A percentile compares a stretch with the other conserved stretches of the same genome.
phyloP scores from a whole-genome alignment of 139 green algal genomes.

The Pseudopediastrum boryanum region DNA sequence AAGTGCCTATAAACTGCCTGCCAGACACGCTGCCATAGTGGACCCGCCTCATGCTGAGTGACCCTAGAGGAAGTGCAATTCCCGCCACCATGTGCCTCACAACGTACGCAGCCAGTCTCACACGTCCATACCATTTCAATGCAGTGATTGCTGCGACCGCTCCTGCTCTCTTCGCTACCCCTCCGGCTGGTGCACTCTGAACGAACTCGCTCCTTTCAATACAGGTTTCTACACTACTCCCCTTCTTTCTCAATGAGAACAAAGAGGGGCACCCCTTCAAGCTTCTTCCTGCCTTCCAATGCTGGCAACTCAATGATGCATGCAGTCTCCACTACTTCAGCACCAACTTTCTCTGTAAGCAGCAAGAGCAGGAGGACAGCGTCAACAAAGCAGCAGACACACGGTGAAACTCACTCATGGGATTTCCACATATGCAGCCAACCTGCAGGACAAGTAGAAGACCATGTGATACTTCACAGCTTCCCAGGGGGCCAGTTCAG shows the following conservation, averaged over 20 bases:
- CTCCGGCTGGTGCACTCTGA: neutral
- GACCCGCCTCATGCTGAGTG: no score
- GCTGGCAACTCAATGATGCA: conserved; percentile 92
- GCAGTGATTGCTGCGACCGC: neutral
- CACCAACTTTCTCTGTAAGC: conserved; percentile 72
- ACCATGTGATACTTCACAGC: no score
- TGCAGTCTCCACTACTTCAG: conserved; percentile 79
- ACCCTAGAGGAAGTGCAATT: no score
- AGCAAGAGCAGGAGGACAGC: neutral
- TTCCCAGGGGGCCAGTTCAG: no score
- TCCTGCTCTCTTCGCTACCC: no score
- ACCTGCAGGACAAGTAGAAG: no score
- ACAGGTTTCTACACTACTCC: no score
- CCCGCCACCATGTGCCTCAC: no score
- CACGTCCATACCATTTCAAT: neutral
- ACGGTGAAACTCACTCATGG: no score
- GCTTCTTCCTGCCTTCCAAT: conserved; percentile 80
- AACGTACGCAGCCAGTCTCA: neutral
- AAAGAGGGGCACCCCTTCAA: conserved; percentile 70
- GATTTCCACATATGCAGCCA: no score
- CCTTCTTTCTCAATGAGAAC: conserved; percentile 89
- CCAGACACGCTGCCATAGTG: no score
- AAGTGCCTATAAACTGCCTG: no score
- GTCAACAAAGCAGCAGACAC: neutral
- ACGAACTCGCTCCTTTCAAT: conserved; percentile 37